Percentiles rank a stretch among this genome's conserved stretches.
Conservation (phyloP, 1,284 basidiomycete genomes). For the Coniferiporia weirii region DNA sequence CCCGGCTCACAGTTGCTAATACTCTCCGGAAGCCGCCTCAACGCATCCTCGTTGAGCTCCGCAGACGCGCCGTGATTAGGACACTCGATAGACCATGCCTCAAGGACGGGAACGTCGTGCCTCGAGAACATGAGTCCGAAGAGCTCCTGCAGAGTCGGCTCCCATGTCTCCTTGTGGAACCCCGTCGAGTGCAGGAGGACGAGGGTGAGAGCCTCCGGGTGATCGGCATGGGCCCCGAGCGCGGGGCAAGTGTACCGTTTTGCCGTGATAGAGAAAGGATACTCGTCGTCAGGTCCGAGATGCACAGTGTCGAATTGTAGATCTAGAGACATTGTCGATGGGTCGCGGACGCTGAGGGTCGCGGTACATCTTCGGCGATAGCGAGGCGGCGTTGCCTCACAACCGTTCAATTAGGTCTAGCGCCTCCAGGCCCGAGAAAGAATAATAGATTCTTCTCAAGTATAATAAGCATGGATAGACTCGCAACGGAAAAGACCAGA, state of each 20-base stretch:
- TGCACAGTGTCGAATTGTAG: neutral
- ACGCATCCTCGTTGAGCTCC: slow-evolving; percentile 33
- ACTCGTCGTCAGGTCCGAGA: slow-evolving; percentile 25
- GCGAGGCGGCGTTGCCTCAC: neutral
- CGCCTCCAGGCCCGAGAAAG: neutral
- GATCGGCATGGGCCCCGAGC: neutral
- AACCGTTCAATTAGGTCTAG: neutral
- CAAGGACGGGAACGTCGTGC: slow-evolving; percentile 33
- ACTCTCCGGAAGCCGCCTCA: slow-evolving; percentile 35
- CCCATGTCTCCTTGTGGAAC: slow-evolving; percentile 66
- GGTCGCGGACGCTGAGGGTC: neutral
- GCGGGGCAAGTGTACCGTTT: slow-evolving; percentile 49
- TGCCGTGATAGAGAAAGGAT: slow-evolving; percentile 47
- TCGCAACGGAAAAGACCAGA: too few relatives aligned
- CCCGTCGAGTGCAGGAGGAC: slow-evolving; percentile 57
- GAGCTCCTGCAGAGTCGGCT: slow-evolving; percentile 44
- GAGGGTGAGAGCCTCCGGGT: slow-evolving; percentile 43
- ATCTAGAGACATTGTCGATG: neutral
- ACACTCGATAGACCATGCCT: slow-evolving; percentile 49
- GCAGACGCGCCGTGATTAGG: slow-evolving; percentile 48
- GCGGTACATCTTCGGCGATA: neutral
- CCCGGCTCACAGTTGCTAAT: slow-evolving; percentile 37
- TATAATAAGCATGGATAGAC: too few relatives aligned
- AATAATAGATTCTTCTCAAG: neutral
- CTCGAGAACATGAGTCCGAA: slow-evolving; percentile 25